These are phyloP conservation scores for Phoenix dactylifera DNA, from an alignment of 176 grass and related monocot species.

Conservation along the genomic window DNA sequence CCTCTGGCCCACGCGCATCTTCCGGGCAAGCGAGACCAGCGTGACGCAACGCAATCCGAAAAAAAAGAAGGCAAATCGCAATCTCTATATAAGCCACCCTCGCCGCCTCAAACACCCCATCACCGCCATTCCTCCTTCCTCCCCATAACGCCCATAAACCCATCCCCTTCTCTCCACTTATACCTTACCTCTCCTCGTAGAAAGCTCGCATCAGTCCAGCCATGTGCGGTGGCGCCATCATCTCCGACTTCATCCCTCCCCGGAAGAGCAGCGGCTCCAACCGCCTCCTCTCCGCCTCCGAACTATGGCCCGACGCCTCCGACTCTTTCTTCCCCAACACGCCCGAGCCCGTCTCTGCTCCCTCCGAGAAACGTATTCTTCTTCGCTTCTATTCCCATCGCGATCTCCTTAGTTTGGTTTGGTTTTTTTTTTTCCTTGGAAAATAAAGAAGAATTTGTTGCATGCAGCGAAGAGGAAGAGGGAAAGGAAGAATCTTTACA, in stretches of 20 bases:
- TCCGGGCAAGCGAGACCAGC: no score
- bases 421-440: background rate
- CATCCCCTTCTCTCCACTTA: no score
- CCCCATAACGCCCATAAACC: no score
- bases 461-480: conserved; percentile 37
- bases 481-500: conserved; percentile 62
- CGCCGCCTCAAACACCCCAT: no score
- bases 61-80: no score
- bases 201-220: background rate
- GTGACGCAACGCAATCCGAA: no score
- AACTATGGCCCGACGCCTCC: conserved; percentile 43
- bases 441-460: background rate
- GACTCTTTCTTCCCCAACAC: background rate
- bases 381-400: background rate
- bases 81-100: no score
- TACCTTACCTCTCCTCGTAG: no score
- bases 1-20: no score
- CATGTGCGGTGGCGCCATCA: conserved; percentile 93
- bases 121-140: no score
- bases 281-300: conserved; percentile 21
- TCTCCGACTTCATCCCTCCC: conserved; percentile 69
- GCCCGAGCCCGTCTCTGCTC: conserved; percentile 1
- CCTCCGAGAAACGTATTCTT: conserved; percentile 26
- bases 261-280: background rate
- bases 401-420: background rate